Conservation (phyloP, 2,329 filamentous ascomycete species). For the Colletotrichum sublineola region DNA sequence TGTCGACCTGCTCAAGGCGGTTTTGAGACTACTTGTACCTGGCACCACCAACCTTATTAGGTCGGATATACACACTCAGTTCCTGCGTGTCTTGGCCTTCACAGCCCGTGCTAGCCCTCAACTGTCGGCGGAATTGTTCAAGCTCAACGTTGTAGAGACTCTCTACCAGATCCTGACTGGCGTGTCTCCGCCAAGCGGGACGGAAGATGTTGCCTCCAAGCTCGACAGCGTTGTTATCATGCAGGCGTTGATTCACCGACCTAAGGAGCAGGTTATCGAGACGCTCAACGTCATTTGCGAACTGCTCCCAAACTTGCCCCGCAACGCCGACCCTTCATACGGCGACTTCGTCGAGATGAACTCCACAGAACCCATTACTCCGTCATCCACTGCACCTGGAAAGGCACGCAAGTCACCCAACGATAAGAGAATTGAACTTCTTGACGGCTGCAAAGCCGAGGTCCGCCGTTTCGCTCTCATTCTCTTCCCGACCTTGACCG, state of each 20-base stretch:
- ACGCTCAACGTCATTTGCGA: conserved; percentile 98
- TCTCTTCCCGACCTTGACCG: conserved; percentile 92
- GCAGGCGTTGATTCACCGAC: conserved; percentile 96
- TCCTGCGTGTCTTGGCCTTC: conserved; percentile 90
- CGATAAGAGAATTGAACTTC: conserved; percentile 84
- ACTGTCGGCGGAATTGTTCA: conserved; percentile 90
- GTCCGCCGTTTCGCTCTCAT: conserved; percentile 94
- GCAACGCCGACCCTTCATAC: conserved; percentile 59
- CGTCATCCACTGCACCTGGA: conserved; percentile 56
- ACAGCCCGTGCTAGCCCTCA: conserved; percentile 89
- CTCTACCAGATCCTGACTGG: conserved; percentile 97
- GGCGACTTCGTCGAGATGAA: conserved; percentile 61
- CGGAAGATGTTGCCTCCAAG: conserved; percentile 83
- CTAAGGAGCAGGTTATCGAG: conserved; percentile 95
- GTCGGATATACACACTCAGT: conserved; percentile 94
- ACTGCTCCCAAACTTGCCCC: conserved; percentile 82
- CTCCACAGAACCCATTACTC: conserved; percentile 56
- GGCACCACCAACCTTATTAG: conserved; percentile 97
- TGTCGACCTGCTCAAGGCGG: conserved; percentile 84
- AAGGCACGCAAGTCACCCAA: conserved; percentile 70
- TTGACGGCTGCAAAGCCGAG: conserved; percentile 86
- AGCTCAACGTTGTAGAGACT: conserved; percentile 97
- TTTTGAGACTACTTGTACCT: conserved; percentile 88
- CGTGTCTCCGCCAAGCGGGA: conserved; percentile 87
- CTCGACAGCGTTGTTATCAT: conserved; percentile 98